Base-by-base conservation (phyloP, 1,284 basidiomycete species). In the Heterobasidion irregulare region DNA sequence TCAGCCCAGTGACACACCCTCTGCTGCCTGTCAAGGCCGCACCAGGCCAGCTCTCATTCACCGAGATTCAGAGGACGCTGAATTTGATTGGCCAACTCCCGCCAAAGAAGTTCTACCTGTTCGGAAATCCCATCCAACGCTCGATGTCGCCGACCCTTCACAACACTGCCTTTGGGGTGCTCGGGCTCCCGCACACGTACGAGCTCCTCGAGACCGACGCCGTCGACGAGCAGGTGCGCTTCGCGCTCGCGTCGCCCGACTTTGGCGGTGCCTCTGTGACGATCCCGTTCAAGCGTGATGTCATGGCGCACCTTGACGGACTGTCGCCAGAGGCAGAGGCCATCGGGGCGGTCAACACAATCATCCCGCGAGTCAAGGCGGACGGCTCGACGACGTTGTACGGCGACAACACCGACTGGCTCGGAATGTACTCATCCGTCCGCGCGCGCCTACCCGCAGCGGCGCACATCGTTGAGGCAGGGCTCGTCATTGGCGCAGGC, bases 231-330 rank as follows among this genome's bases (percentile, higher is more conserved):
- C 76, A 80, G 52, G 76, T 97, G 59, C 79, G 80, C 62, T 72
- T 77, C 0, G 75, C 85, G 1, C 73, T 98, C 13, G 69, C 75
- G 0, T 74, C 82, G 8, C 76, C 82, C 0, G 82, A 86, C 54
- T 99, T 98, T 70, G 96, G 96, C 15, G 96, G 96, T 3, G 95
- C 95, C 7, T 94, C 91, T 6, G 94, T 98, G 26, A 99, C 97
- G 5, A 96, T 97, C 59, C 94, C 94, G 2, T 86, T 88, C 75
- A 98, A 98, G 72, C 74, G 95, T 46, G 87, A 92, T 57, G 78
- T 97, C 60, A 91, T 97, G 51, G 80, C 86, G 1, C 74, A 89
- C 12, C 78, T 98, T 41, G 85, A 93, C 62, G 72, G 74, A 47
- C 72, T 97, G 41, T 90, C 92, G 0, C 80, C 83, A 2, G 84